These are phyloP conservation scores for Plasmodium gonderi DNA, from an alignment of 169 alveolate genomes.

Conservation along the genomic window DNA sequence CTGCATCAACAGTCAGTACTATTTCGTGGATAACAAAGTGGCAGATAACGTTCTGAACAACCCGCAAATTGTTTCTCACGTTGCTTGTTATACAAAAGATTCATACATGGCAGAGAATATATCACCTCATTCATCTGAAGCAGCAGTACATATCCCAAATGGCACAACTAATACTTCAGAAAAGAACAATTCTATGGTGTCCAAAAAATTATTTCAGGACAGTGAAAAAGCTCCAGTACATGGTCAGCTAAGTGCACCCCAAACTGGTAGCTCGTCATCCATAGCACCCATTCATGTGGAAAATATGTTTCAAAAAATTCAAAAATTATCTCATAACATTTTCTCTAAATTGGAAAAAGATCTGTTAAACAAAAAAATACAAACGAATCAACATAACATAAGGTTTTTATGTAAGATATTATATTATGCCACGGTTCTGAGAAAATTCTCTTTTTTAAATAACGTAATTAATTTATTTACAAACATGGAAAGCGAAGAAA, in stretches of 20 bases:
- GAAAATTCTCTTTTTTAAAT: conserved; percentile 36
- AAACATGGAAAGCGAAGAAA: conserved; percentile 7
- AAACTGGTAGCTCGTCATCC: neutral
- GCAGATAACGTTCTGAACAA: neutral
- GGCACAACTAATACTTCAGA: neutral
- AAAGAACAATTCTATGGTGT: neutral
- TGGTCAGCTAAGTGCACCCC: too few relatives aligned
- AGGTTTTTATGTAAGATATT: conserved; percentile 37
- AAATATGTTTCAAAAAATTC: conserved; percentile 14
- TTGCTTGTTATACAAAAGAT: neutral
- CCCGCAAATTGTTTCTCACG: neutral
- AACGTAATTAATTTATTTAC: conserved; percentile 46
- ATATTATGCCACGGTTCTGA: conserved; percentile 32
- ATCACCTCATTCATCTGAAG: neutral
- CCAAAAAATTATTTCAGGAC: neutral
- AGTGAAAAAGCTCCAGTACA: neutral
- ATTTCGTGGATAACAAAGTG: neutral
- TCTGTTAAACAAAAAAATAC: conserved; percentile 27
- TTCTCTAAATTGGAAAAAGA: conserved; percentile 43
- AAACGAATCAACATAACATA: conserved; percentile 15
- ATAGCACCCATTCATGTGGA: neutral
- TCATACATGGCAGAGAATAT: neutral
- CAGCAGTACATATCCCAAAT: neutral
- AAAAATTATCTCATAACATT: conserved; percentile 13
- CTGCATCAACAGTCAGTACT: conserved; percentile 55